Percentiles rank a stretch among this genome's conserved stretches.
These are phyloP conservation scores for Pochonia chlamydosporia DNA, from an alignment of 2,329 filamentous ascomycete species.

Conservation along the genomic window DNA sequence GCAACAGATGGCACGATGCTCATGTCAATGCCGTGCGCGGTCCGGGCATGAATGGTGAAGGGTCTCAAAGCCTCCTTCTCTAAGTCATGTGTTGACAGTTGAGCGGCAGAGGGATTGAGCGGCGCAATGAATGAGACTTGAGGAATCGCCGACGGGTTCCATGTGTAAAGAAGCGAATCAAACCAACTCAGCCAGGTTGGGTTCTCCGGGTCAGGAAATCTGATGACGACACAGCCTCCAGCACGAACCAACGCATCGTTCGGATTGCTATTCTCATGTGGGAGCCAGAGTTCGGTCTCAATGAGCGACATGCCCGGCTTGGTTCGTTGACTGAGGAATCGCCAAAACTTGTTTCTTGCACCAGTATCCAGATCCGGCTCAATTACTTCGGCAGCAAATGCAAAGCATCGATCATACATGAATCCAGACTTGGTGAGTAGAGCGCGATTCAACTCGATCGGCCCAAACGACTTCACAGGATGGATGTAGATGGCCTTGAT, in stretches of 20 bases:
- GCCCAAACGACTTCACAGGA: conserved; percentile 22
- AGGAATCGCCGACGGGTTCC: not conserved
- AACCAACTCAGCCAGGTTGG: not conserved
- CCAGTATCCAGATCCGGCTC: conserved; percentile 12
- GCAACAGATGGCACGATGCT: not conserved
- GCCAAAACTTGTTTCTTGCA: conserved; percentile 9
- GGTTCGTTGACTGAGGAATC: conserved; percentile 21
- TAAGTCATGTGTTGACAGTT: not conserved
- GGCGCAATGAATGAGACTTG: not conserved
- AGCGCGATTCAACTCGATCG: conserved; percentile 17
- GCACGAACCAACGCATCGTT: not conserved
- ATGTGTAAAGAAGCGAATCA: not conserved
- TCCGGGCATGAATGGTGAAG: conserved; percentile 1
- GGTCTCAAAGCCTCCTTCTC: not conserved
- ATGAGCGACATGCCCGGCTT: conserved; percentile 4
- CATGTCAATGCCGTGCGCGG: conserved; percentile 2
- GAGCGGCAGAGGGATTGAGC: not conserved
- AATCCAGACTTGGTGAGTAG: conserved; percentile 19
- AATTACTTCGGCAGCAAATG: conserved; percentile 21
- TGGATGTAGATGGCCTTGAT: conserved; percentile 23
- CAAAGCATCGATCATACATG: conserved; percentile 20
- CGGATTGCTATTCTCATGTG: not conserved
- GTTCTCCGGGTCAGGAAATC: conserved; percentile 2
- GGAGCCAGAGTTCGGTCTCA: conserved; percentile 3
- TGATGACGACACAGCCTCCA: not conserved